Evolutionary conservation across 2,329 filamentous ascomycete species (phyloP), one percentile per base, ranked within the genome.

Genomic region (Nemania sp.): DNA sequence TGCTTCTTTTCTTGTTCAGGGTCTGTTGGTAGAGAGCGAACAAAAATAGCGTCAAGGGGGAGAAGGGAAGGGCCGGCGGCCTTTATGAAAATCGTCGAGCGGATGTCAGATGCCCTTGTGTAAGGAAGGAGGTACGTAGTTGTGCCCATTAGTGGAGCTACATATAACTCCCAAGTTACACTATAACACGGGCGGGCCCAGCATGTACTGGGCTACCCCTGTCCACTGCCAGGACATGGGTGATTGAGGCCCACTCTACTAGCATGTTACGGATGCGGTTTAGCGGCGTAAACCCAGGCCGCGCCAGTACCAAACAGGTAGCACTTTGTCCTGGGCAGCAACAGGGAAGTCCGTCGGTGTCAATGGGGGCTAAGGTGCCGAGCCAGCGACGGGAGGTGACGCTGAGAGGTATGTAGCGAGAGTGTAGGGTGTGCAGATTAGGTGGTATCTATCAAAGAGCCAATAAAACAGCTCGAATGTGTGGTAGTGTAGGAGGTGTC

Each of bases 71-170:
- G 52, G 54, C 34, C n/a, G 60, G 57, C 47, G 49, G 52, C 37
- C 57, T 63, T 63, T 63, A 63, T 63, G 57, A 51, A 60, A 21
- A 34, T 29, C 25, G 57, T 35, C 40, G 6, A 35, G 37, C 18
- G 17, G 43, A 20, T 57, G 57, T 53, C 57, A 60, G 57, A 60
- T 57, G 57, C 53, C 43, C 39, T 51, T 56, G 49, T 43, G 48
- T 21, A 39, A 18, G 49, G 57, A 51, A 29, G 29, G 25, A 46
- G 43, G 43, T 46, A 46, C 54, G 25, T 34, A 46, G 37, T 12
- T 46, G 20, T 42, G 20, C 35, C 13, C 18, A 29, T 11, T 12
- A n/a, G 35, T 11, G 15, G 5, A n/a, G 54, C 45, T 37, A 50
- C 40, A 49, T 57, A n/a, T n/a, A n/a, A n/a, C n/a, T n/a, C n/a